Percentiles rank a stretch among this genome's conserved stretches.
Evolutionary conservation across 176 grass and related monocot species (phyloP).

Genomic region (Aegilops sharonensis): DNA sequence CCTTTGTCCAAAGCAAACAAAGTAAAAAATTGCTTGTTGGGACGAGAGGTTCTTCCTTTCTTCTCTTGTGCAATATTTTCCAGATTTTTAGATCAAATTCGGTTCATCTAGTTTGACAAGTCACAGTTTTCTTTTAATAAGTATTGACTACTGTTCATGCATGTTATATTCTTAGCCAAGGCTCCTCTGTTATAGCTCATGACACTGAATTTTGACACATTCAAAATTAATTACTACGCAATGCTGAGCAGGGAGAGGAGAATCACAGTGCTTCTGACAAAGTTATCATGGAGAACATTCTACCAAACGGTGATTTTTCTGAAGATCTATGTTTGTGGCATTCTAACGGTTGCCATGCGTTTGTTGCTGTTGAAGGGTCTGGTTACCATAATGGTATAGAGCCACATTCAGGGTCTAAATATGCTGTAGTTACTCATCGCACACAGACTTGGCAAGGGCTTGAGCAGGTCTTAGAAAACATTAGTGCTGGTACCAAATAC

Average conservation of each 20-base stretch:
- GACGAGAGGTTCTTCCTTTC: not conserved
- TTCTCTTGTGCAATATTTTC: not conserved
- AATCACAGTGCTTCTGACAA: constrained; percentile 11
- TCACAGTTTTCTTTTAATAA: not conserved
- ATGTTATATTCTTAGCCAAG: constrained; percentile 7
- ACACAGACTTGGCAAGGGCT: constrained; percentile 86
- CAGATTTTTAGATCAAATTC: constrained; percentile 2
- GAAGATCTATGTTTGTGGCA: constrained; percentile 69
- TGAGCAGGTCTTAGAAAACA: constrained; percentile 77
- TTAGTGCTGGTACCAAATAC: constrained; percentile 63
- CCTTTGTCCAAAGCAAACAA: not conserved
- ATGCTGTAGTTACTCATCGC: constrained; percentile 75
- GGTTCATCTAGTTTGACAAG: not conserved
- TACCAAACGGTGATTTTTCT: constrained; percentile 85
- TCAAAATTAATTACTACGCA: not conserved
- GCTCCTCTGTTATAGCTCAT: not conserved
- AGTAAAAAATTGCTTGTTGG: not conserved
- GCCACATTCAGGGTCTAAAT: constrained; percentile 67
- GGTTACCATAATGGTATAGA: constrained; percentile 65
- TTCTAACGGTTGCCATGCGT: constrained; percentile 70
- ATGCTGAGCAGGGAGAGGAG: constrained; percentile 47
- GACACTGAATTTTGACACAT: not conserved
- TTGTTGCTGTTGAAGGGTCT: constrained; percentile 63
- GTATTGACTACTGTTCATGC: not conserved
- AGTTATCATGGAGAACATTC: constrained; percentile 66